These are phyloP conservation scores for Dichotomopilus funicola DNA, from an alignment of 2,329 filamentous ascomycete genomes.

Conservation along the genomic window DNA sequence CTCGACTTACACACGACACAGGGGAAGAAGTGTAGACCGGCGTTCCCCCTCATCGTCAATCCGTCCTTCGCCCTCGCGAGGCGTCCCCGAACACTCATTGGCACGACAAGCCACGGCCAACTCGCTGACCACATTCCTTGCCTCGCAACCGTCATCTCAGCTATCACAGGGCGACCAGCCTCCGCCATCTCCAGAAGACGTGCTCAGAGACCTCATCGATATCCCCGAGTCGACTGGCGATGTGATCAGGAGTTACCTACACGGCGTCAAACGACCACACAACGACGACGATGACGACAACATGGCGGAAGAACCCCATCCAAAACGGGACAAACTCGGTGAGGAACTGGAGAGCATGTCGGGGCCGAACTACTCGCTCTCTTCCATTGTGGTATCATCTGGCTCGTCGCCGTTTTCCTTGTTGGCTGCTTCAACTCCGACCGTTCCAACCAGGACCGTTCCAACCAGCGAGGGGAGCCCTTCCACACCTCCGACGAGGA, in stretches of 20 bases:
- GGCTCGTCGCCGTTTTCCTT: not conserved
- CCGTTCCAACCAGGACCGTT: too few species aligned
- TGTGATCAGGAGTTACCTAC: conserved; percentile 11
- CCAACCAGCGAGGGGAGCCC: too few species aligned
- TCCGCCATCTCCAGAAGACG: conserved; percentile 12
- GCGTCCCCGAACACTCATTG: conserved; percentile 2
- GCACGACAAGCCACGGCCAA: conserved; percentile 14
- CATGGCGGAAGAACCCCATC: conserved; percentile 22
- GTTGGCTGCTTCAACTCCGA: not conserved
- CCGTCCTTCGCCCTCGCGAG: conserved; percentile 13
- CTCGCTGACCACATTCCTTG: conserved; percentile 14
- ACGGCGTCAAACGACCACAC: conserved; percentile 21
- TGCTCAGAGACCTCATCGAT: conserved; percentile 20
- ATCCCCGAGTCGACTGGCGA: conserved; percentile 2
- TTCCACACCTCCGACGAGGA: not conserved
- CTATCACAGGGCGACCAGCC: conserved; percentile 4
- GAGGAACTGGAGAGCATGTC: conserved; percentile 26
- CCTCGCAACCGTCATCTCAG: conserved; percentile 8
- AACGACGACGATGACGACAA: conserved; percentile 24
- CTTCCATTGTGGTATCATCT: not conserved
- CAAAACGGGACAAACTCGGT: conserved; percentile 27
- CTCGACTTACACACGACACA: not conserved
- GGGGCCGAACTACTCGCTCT: not conserved
- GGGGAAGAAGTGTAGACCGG: conserved; percentile 6
- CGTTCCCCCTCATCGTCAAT: conserved; percentile 10